phyloP scores from a whole-genome alignment of 176 grass and related monocot species.

The Avena sativa region DNA sequence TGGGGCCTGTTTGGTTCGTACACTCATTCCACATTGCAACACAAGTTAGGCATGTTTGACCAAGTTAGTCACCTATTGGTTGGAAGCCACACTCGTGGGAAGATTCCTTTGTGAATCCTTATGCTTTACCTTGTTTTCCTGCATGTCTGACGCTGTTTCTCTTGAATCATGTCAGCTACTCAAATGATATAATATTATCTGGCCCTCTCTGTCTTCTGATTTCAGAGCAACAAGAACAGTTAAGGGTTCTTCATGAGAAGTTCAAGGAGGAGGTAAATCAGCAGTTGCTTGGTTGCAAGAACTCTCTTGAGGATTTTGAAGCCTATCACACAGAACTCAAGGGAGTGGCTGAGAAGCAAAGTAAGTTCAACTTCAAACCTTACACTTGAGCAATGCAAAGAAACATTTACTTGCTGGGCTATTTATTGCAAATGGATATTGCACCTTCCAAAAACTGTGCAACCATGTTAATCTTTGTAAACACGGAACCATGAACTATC shows the following conservation, averaged over 20 bases:
- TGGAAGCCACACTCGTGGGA: neutral
- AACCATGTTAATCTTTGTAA: conserved; percentile 29
- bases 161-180: conserved; percentile 34
- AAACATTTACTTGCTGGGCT: neutral
- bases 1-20: neutral
- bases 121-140: conserved; percentile 27
- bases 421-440: conserved; percentile 9
- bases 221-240: conserved; percentile 77
- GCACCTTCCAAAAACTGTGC: neutral
- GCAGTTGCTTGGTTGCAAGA: conserved; percentile 71
- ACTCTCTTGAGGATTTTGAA: conserved; percentile 71
- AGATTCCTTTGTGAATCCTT: conserved; percentile 15
- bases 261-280: conserved; percentile 87
- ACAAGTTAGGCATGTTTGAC: neutral
- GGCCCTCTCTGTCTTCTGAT: conserved; percentile 25
- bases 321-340: conserved; percentile 80
- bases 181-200: conserved; percentile 10
- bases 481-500: conserved; percentile 6
- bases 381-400: neutral
- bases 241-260: conserved; percentile 79
- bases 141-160: conserved; percentile 4
- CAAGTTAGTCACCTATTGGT: conserved; percentile 9
- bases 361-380: conserved; percentile 56
- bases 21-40: neutral
- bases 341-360: conserved; percentile 74